Evolutionary conservation across 345 rosid species (phyloP).

Genomic region (Gossypium raimondii): DNA sequence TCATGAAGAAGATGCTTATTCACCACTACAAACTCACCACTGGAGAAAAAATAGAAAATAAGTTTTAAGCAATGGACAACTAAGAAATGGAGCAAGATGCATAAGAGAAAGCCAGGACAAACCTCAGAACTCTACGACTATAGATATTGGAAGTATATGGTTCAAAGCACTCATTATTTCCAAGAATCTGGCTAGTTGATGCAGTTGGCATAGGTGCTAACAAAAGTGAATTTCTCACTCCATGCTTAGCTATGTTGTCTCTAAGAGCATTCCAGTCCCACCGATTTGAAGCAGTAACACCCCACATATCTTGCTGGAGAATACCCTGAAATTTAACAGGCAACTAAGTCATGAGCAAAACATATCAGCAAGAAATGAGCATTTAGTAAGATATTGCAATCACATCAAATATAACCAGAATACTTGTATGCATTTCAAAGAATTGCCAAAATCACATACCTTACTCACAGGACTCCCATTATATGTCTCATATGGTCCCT

Average conservation of each 20-base stretch:
- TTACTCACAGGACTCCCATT: slow-evolving; percentile 88
- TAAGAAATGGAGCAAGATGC: not conserved
- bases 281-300: slow-evolving; percentile 54
- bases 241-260: slow-evolving; percentile 56
- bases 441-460: slow-evolving; percentile 35
- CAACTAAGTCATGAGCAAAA: slow-evolving; percentile 13
- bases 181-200: slow-evolving; percentile 95
- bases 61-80: not conserved
- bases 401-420: not conserved
- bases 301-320: slow-evolving; percentile 97
- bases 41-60: slow-evolving; percentile 21
- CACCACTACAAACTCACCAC: slow-evolving; percentile 93
- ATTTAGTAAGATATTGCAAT: not conserved
- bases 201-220: slow-evolving; percentile 95
- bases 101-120: slow-evolving; percentile 1
- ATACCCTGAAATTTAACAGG: slow-evolving; percentile 49
- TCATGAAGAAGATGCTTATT: slow-evolving; percentile 97
- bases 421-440: not conserved
- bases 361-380: not conserved
- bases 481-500: slow-evolving; percentile 79
- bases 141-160: slow-evolving; percentile 91
- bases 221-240: slow-evolving; percentile 87
- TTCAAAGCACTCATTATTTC: slow-evolving; percentile 93
- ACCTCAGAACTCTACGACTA: slow-evolving; percentile 90
- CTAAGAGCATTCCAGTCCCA: slow-evolving; percentile 79